Base-by-base conservation (phyloP, 805 yeast species). In the Monosporozyma servazzii region DNA sequence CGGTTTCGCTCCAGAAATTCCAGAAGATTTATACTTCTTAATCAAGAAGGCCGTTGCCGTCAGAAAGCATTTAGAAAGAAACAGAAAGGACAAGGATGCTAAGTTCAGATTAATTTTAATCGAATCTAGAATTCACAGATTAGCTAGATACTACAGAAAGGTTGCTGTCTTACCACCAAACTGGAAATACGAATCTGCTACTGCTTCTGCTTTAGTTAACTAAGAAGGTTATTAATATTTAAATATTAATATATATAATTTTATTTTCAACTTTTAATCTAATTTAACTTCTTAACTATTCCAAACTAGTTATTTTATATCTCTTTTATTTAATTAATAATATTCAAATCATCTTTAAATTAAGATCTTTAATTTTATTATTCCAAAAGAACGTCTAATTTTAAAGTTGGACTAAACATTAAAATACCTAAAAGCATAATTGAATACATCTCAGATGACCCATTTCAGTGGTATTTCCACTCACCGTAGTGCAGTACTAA, bases 161-260 rank as follows among this genome's bases (percentile, higher is more conserved):
- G 96, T 88, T 70, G 81, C 96, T 72, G 98, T 93, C 71, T 85
- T 93, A 74, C 99, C 99, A 70, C 98, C 99, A 75, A 90, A 86
- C 93, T 93, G 99, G 99, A 93, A 93, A 82, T 93, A 87, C 95
- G 99, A 93, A 83, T 91, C 99, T 67, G 96, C 99, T 74, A 93
- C 99, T 73, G 99, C 99, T 74, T 93, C 99, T 71, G 95, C 99
- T 77, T 84, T 93, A 78, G 99, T 93, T 73, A 91, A 91, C 87
- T 93, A 89, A 78, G 72, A 70, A 69, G 60, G 56, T 54, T 37
- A 37, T 37, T 60, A 53, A 52, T 52, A 51, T 17, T 33, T 55
- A 48, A 54, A 39, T 48, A 49, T 53, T 48, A 33, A 33, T 33
- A 49, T 48, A 53, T 42, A 42, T 49, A 48, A 44, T 56, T 57